phyloP scores from a whole-genome alignment of 2,329 filamentous ascomycete genomes.

The Stagonosporopsis cucurbitacearum region DNA sequence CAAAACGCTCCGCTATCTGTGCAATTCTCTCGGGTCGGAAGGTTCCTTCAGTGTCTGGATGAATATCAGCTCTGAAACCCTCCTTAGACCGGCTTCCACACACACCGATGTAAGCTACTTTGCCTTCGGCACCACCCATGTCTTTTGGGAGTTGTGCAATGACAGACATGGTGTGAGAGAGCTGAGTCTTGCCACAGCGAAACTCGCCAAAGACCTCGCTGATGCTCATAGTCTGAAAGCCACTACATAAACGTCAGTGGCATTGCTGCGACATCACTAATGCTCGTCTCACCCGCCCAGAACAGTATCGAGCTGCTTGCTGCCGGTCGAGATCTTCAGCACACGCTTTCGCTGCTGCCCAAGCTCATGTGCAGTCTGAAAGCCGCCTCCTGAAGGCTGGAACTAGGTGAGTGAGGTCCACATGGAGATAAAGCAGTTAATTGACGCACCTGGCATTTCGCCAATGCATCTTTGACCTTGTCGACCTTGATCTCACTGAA shows the following conservation, averaged over 20 bases:
- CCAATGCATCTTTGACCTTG: conserved; percentile 71
- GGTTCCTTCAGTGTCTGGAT: conserved; percentile 50
- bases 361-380: conserved; percentile 71
- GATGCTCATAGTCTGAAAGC: conserved; percentile 74
- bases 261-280: background rate
- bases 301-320: conserved; percentile 70
- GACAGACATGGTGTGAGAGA: conserved; percentile 73
- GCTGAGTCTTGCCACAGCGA: conserved; percentile 72
- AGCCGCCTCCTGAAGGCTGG: conserved; percentile 65
- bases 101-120: conserved; percentile 70
- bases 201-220: conserved; percentile 69
- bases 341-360: conserved; percentile 68
- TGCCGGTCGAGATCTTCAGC: conserved; percentile 71
- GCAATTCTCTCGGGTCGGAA: conserved; percentile 71
- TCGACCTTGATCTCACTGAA: conserved; percentile 75
- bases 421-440: background rate
- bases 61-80: conserved; percentile 3
- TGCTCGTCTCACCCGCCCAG: conserved; percentile 61
- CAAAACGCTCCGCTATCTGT: conserved; percentile 71
- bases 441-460: conserved; percentile 61
- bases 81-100: background rate
- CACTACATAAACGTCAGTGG: conserved; percentile 51
- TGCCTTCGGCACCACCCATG: conserved; percentile 71
- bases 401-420: conserved; percentile 16
- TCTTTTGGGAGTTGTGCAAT: conserved; percentile 65